Conservation (phyloP, 192 early-diverging fungal species). For the Endogone sp. region DNA sequence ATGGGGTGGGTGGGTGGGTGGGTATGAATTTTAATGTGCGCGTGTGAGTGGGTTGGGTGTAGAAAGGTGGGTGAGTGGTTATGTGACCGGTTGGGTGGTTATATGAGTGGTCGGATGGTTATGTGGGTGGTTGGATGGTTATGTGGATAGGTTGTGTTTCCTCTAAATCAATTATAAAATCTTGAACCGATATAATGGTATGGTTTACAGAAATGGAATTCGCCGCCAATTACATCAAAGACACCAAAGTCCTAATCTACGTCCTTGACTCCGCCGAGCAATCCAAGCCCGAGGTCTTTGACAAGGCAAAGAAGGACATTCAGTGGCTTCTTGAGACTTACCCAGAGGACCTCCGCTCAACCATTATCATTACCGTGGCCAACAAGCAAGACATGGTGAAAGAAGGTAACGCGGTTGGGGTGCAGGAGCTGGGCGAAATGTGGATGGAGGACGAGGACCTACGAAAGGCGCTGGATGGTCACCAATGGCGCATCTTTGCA, state of each 20-base stretch:
- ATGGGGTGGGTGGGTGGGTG: no score
- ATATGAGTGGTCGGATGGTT: not conserved
- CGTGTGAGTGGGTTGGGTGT: no score
- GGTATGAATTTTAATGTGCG: no score
- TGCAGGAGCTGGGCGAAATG: conserved; percentile 19
- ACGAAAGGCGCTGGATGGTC: conserved; percentile 7
- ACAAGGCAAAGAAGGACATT: conserved; percentile 20
- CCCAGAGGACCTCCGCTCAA: conserved; percentile 3
- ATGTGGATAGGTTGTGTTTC: not conserved
- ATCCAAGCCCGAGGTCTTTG: conserved; percentile 2
- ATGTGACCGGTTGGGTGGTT: not conserved
- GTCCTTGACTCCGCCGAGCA: conserved; percentile 19
- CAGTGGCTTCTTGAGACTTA: conserved; percentile 17
- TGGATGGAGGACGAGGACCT: conserved; percentile 20
- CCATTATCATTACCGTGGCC: conserved; percentile 23
- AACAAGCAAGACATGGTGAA: conserved; percentile 18
- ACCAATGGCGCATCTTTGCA: conserved; percentile 27
- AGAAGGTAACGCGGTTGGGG: conserved; percentile 8
- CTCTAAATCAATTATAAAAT: not conserved
- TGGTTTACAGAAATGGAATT: conserved; percentile 3
- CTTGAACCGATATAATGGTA: not conserved
- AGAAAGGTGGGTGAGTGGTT: no score
- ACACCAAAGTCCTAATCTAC: conserved; percentile 20
- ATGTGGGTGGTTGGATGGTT: not conserved
- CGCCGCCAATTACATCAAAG: conserved; percentile 11